Conservation (phyloP, 805 yeast species). For the Starmerella cellae region DNA sequence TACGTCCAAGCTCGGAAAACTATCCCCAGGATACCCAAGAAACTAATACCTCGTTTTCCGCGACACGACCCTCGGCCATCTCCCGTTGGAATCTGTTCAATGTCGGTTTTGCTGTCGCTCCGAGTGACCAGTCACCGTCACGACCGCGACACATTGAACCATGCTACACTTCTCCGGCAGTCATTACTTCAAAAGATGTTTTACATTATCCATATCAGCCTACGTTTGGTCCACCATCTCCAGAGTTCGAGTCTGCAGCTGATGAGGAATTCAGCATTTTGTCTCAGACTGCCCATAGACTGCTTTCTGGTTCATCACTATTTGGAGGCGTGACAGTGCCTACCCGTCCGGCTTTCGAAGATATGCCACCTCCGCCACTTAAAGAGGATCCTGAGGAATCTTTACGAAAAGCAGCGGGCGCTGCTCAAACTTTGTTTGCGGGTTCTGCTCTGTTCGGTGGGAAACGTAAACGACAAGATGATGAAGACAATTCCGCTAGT, state of each 20-base stretch:
- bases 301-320: conserved; percentile 11
- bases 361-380: neutral
- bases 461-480: neutral
- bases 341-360: neutral
- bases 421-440: conserved; percentile 9
- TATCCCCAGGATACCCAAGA: neutral
- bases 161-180: neutral
- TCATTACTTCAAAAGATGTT: neutral
- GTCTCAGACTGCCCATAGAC: conserved; percentile 11
- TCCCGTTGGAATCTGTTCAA: conserved; percentile 18
- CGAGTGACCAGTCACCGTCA: neutral
- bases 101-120: conserved; percentile 16
- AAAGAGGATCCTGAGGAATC: neutral
- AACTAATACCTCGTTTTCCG: conserved; percentile 1
- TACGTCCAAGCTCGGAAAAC: neutral
- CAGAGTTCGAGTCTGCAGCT: no score
- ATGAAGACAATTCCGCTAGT: neutral
- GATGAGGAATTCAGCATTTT: conserved; percentile 13
- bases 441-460: conserved; percentile 15
- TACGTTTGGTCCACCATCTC: neutral
- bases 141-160: no score
- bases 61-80: no score
- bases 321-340: conserved; percentile 15
- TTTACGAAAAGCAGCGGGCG: neutral
- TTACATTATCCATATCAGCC: neutral